Percentiles rank a stretch among this genome's conserved stretches.
These are phyloP conservation scores for Acacia concinna DNA, from an alignment of 331 rosid genomes.

Conservation along the genomic window DNA sequence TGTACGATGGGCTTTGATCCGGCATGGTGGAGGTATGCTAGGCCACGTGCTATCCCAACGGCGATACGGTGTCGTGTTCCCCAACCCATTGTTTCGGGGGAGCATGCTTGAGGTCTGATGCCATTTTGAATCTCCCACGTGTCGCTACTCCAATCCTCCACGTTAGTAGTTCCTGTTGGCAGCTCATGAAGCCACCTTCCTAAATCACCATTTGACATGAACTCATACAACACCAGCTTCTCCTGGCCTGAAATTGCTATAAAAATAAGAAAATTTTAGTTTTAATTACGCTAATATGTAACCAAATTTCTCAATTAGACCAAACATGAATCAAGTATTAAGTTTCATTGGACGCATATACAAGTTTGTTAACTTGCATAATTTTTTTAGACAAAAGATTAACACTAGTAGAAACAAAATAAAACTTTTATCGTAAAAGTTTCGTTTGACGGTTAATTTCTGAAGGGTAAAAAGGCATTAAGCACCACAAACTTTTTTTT, in stretches of 20 bases:
- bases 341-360: neutral
- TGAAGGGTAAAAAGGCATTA: no score
- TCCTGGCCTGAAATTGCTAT: constrained; percentile 51
- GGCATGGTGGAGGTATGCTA: constrained; percentile 87
- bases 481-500: no score
- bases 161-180: constrained; percentile 77
- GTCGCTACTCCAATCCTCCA: constrained; percentile 87
- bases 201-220: constrained; percentile 81
- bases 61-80: constrained; percentile 81
- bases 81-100: constrained; percentile 67
- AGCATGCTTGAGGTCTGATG: constrained; percentile 1
- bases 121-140: constrained; percentile 70
- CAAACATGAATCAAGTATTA: neutral
- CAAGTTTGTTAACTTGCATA: neutral
- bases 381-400: neutral
- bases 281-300: neutral
- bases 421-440: neutral
- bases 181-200: constrained; percentile 90
- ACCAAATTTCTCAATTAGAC: neutral
- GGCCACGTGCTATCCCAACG: constrained; percentile 87
- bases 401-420: neutral
- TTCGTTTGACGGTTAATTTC: no score
- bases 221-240: constrained; percentile 74
- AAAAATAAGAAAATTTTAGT: neutral
- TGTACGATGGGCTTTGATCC: constrained; percentile 72